Base-by-base conservation (phyloP, 2,329 filamentous ascomycete species). In the Rachicladosporium sp. region DNA sequence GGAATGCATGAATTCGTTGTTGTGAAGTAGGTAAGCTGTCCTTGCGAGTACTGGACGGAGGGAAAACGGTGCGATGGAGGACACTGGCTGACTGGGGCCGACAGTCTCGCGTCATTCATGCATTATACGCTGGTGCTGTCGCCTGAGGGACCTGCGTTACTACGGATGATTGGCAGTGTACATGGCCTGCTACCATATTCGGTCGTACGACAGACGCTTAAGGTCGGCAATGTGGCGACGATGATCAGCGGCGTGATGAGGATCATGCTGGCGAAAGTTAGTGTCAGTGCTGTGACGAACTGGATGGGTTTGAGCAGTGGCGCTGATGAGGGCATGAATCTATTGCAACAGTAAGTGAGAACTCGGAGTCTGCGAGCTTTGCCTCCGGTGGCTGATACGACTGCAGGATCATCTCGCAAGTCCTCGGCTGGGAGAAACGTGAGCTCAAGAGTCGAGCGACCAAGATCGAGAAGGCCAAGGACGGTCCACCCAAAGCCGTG, bases 171-270 rank as follows among this genome's bases (percentile, higher is more conserved):
- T 21, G 77, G 80, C 41, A 83, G 75, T 46, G 69, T 80, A 8
- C 78, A 88, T 57, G 74, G 71, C 40, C 65, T 88, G 41, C 62
- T 86, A 0, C 83, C 83, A 0, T 89, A 87, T 55, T 69, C 72
- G 32, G 65, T 85, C 46, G 68, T 88, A 37, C 72, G 78, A 43
- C 81, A 88, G 56, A 85, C 82, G 0, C 63, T 91, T 3, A 74
- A 76, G 31, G 70, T 88, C 10, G 80, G 83, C 4, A 91, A 89
- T 54, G 82, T 82, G 0, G 82, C 82, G 1, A 82, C 77, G 12
- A 88, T 91, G 83, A 78, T 89, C 41, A 82, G 73, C 51, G 82
- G 71, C 42, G 78, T 89, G 70, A 71, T 83, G 56, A 73, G 69
- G 38, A 63, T 89, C 10, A 68, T 88, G 10, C 68, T 91, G 10